These are phyloP conservation scores for Neurospora sp. DNA, from an alignment of 495 filamentous ascomycete species.

Conservation along the genomic window DNA sequence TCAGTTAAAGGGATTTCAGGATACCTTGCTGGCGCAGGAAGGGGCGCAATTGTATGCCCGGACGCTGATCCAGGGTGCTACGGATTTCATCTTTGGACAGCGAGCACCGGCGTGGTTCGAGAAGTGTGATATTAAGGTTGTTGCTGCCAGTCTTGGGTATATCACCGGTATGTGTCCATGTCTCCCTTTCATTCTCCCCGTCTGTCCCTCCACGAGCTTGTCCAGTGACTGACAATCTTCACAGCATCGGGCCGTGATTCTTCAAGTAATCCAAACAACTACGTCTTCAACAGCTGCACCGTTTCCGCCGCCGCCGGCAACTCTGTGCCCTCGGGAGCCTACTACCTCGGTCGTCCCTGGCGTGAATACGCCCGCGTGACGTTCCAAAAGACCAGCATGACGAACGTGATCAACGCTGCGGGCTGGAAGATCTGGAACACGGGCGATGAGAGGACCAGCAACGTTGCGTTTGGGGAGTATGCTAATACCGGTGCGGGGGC, in stretches of 20 bases:
- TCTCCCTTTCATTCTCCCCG: background rate
- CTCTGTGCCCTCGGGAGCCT: conserved; percentile 38
- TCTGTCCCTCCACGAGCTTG: background rate
- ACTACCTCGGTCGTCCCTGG: conserved; percentile 62
- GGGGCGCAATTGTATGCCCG: conserved; percentile 49
- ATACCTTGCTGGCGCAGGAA: conserved; percentile 50
- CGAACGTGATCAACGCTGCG: conserved; percentile 47
- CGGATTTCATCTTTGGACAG: conserved; percentile 62
- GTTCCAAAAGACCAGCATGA: conserved; percentile 48
- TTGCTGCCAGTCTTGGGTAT: conserved; percentile 35
- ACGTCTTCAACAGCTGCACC: conserved; percentile 51
- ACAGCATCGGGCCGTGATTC: conserved; percentile 47
- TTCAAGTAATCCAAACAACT: conserved; percentile 43
- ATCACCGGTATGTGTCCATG: conserved; percentile 34
- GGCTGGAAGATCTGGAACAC: conserved; percentile 53
- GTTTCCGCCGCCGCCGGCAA: conserved; percentile 38
- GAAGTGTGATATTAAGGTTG: conserved; percentile 44
- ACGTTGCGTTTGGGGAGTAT: conserved; percentile 51
- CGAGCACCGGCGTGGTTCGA: conserved; percentile 53
- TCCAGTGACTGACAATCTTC: background rate
- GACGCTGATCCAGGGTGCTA: conserved; percentile 48
- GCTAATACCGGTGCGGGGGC: conserved; percentile 49
- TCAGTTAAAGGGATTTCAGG: conserved; percentile 49
- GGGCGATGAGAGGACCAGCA: conserved; percentile 35
- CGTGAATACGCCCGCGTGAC: conserved; percentile 48